phyloP scores from a whole-genome alignment of 2,329 filamentous ascomycete species.

The Paecilomyces niveus region DNA sequence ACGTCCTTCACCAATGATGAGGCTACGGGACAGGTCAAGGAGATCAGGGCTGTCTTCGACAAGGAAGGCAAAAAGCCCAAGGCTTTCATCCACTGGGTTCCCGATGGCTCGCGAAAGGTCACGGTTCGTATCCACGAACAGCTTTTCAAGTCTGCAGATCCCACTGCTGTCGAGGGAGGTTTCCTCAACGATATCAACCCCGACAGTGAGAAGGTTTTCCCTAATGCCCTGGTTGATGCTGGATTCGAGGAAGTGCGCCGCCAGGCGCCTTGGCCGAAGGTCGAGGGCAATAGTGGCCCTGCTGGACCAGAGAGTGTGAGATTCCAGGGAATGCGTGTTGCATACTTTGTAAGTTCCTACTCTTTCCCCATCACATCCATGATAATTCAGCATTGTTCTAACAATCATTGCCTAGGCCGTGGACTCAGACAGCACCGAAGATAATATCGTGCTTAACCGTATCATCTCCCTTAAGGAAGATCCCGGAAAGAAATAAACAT shows the following conservation, averaged over 20 bases:
- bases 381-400: neutral
- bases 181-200: conserved; percentile 82
- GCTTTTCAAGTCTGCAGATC: conserved; percentile 82
- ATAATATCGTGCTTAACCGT: conserved; percentile 80
- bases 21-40: conserved; percentile 55
- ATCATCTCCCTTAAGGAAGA: conserved; percentile 84
- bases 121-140: conserved; percentile 74
- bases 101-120: conserved; percentile 57
- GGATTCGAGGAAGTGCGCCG: conserved; percentile 71
- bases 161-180: conserved; percentile 67
- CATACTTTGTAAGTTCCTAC: conserved; percentile 61
- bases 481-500: conserved; percentile 20
- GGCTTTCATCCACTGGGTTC: conserved; percentile 84
- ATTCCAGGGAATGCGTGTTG: conserved; percentile 87
- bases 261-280: conserved; percentile 74
- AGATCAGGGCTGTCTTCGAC: conserved; percentile 61
- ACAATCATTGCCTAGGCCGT: conserved; percentile 26
- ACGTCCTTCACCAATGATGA: conserved; percentile 62
- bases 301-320: conserved; percentile 65
- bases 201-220: conserved; percentile 72
- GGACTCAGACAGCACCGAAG: conserved; percentile 69
- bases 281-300: conserved; percentile 46
- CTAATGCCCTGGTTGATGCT: conserved; percentile 70
- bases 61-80: conserved; percentile 62
- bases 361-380: conserved; percentile 11